These are phyloP conservation scores for Cutaneotrichosporon mucoides DNA, from an alignment of 1,284 basidiomycete genomes.

Conservation along the genomic window DNA sequence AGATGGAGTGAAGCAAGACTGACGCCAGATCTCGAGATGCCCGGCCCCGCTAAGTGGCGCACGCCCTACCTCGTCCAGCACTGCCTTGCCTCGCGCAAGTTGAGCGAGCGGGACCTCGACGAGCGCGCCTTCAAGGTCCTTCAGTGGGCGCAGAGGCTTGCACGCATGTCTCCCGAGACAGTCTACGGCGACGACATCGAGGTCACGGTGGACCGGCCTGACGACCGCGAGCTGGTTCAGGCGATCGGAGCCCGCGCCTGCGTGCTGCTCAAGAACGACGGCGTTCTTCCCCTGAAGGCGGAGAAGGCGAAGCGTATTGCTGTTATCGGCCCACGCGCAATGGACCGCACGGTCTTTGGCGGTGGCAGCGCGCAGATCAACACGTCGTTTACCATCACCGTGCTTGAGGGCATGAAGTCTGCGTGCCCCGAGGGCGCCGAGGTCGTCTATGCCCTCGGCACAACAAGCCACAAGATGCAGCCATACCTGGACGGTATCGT, in stretches of 20 bases:
- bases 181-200: conserved; percentile 19
- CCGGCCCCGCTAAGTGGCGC: conserved; percentile 26
- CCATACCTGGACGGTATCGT: conserved; percentile 1
- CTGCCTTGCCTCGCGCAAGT: conserved; percentile 59
- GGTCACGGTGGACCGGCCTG: background rate
- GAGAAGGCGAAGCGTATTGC: conserved; percentile 44
- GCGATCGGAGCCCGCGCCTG: conserved; percentile 54
- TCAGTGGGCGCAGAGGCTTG: conserved; percentile 27
- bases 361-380: conserved; percentile 52
- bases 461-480: conserved; percentile 20
- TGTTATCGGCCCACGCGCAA: conserved; percentile 60
- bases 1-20: too few relatives aligned
- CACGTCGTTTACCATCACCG: conserved; percentile 54
- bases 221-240: conserved; percentile 23
- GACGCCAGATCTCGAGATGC: conserved; percentile 53
- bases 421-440: conserved; percentile 42
- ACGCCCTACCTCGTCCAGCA: conserved; percentile 53
- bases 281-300: conserved; percentile 25
- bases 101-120: conserved; percentile 24
- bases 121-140: conserved; percentile 39
- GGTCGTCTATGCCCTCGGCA: conserved; percentile 51
- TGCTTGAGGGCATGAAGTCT: conserved; percentile 55
- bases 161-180: conserved; percentile 20
- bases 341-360: conserved; percentile 55
- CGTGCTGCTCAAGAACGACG: conserved; percentile 54